Evolutionary conservation across 768 basidiomycete genomes (phyloP), one percentile per base, ranked within the genome.

Genomic region (Amanita polypyramis): DNA sequence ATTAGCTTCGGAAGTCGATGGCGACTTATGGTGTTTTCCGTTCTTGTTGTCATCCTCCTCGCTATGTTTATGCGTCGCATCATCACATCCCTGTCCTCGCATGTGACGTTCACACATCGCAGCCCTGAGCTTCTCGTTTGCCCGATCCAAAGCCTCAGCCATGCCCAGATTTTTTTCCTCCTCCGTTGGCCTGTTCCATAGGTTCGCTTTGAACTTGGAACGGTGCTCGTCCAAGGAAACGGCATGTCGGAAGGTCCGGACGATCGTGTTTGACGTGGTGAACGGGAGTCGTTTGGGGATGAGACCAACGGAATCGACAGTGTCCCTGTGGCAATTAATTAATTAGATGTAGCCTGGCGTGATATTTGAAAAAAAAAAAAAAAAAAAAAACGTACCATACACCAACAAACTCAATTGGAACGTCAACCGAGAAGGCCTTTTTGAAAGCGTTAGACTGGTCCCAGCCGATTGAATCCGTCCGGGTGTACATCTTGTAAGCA

Each of bases 151-250:
- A 11, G 3, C 25, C 4, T 6, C 12, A 30, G 32, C 5, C 7
- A 53, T 21, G 0, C 68, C 64, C 4, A 66, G 52, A 14, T 55
- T 54, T 21, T 55, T 46, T 49, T 68, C 66, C 1, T 55, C 39
- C 0, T 21, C n/a, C 10, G 54, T 65, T 2, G 65, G 69, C 19
- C 64, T 58, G 50, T 73, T 69, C 72, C 73, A 77, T 1, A 71
- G 56, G 51, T 76, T 75, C 2, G 72, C 67, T 50, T 79, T 74
- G 59, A 80, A 81, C 59, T 79, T 80, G 45, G 74, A 66, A 1
- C 80, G 70, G 4, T 68, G 72, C 47, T 82, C 80, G 42, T 83
- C 80, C n/a, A 85, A 70, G 2, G 80, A 62, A 8, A 84, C 57
- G 0, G 80, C 80, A 40, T 85, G 82, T 14, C 82, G 70, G 60